Percentiles rank a stretch among this genome's conserved stretches.
phyloP scores from a whole-genome alignment of 257 asterid genomes.

The Ilex aquifolium region DNA sequence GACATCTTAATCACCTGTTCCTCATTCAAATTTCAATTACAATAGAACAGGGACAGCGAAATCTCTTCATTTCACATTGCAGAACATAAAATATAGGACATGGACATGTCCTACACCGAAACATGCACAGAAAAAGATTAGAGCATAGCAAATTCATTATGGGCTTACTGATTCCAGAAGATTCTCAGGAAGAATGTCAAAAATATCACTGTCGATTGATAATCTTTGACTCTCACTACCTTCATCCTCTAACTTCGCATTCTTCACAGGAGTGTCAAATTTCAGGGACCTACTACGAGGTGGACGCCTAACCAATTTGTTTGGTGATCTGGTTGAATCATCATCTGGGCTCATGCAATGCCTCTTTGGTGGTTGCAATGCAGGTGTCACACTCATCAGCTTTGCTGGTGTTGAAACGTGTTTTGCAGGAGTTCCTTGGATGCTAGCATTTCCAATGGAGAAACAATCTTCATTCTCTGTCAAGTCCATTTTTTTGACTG shows the following conservation, averaged over 20 bases:
- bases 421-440: constrained; percentile 41
- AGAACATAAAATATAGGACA: too few species aligned
- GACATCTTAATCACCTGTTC: neutral
- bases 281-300: constrained; percentile 60
- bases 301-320: constrained; percentile 58
- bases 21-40: neutral
- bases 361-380: constrained; percentile 52
- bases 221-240: constrained; percentile 8
- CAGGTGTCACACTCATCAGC: constrained; percentile 61
- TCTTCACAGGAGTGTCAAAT: constrained; percentile 74
- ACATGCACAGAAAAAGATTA: neutral
- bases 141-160: neutral
- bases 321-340: constrained; percentile 33
- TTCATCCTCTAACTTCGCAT: constrained; percentile 17
- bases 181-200: constrained; percentile 50
- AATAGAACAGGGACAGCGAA: neutral
- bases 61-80: neutral
- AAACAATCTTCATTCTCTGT: constrained; percentile 15
- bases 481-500: constrained; percentile 32
- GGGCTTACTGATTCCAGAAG: constrained; percentile 63
- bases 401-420: constrained; percentile 48
- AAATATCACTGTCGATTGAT: constrained; percentile 30
- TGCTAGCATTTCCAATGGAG: constrained; percentile 16
- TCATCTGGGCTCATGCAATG: constrained; percentile 66
- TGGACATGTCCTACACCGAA: neutral